phyloP scores from a whole-genome alignment of 2,329 filamentous ascomycete genomes.

The Calonectria montana region DNA sequence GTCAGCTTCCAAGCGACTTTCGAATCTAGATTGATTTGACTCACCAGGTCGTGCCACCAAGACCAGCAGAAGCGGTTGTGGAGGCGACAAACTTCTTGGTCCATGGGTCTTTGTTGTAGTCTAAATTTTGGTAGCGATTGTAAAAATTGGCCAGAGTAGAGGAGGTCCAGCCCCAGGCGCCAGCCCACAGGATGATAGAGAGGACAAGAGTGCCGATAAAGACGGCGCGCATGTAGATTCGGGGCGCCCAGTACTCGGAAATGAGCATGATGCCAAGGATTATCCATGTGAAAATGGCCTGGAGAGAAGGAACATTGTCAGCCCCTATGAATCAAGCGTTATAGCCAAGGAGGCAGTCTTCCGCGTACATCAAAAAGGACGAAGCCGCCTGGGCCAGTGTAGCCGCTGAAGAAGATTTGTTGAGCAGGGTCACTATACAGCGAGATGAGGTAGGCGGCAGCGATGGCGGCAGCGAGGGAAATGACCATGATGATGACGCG shows the following conservation, averaged over 20 bases:
- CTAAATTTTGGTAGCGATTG: constrained; percentile 35
- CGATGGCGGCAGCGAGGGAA: constrained; percentile 52
- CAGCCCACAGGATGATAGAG: constrained; percentile 57
- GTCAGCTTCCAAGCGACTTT: neutral
- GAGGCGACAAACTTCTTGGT: constrained; percentile 41
- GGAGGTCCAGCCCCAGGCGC: constrained; percentile 51
- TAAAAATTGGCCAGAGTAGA: constrained; percentile 46
- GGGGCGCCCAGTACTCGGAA: constrained; percentile 50
- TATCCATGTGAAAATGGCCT: constrained; percentile 56
- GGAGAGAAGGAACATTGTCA: neutral
- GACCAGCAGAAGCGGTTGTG: constrained; percentile 52
- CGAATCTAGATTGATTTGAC: constrained; percentile 8
- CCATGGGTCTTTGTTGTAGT: constrained; percentile 21
- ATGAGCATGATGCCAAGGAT: constrained; percentile 52
- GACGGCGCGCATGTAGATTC: constrained; percentile 49
- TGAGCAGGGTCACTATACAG: constrained; percentile 40
- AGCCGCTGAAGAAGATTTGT: constrained; percentile 36
- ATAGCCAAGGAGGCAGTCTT: constrained; percentile 7
- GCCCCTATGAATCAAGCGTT: constrained; percentile 5
- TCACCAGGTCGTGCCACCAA: constrained; percentile 56
- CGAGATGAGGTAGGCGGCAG: constrained; percentile 54
- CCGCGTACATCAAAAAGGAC: constrained; percentile 59
- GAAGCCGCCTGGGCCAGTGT: constrained; percentile 53
- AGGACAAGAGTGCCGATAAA: constrained; percentile 51
- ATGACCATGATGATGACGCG: constrained; percentile 53